These are phyloP conservation scores for Gastrolobium bilobum DNA, from an alignment of 306 rosid genomes.

Conservation along the genomic window DNA sequence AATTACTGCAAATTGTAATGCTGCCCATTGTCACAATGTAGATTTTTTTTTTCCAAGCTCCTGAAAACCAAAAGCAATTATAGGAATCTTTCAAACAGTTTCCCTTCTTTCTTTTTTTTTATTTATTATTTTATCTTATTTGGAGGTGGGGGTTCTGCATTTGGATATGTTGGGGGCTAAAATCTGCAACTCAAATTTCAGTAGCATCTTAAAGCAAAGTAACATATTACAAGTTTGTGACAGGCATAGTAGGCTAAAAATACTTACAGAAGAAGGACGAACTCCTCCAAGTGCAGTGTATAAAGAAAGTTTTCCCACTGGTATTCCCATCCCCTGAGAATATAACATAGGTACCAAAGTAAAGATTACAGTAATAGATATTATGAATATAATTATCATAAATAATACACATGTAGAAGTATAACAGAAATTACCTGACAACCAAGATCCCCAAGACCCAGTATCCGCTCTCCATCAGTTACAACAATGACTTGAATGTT, in stretches of 20 bases:
- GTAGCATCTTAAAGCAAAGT: constrained; percentile 3
- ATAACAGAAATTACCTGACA: constrained; percentile 73
- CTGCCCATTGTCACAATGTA: background rate
- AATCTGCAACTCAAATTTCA: constrained; percentile 29
- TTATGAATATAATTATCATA: constrained; percentile 18
- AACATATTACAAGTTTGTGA: constrained; percentile 7
- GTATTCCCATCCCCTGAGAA: constrained; percentile 97
- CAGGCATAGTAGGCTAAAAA: constrained; percentile 25
- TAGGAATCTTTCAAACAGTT: constrained; percentile 23
- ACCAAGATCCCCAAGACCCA: constrained; percentile 98
- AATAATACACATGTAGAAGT: constrained; percentile 4
- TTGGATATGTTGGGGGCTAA: background rate
- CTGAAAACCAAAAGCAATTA: constrained; percentile 2
- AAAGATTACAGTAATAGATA: constrained; percentile 25
- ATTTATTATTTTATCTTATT: constrained; percentile 6
- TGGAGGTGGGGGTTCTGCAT: background rate
- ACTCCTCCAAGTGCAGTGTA: constrained; percentile 98
- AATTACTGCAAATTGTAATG: background rate
- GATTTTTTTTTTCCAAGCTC: background rate
- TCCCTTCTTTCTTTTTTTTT: background rate
- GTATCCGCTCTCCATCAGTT: constrained; percentile 94
- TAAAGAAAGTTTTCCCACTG: constrained; percentile 92
- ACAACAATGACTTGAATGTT: constrained; percentile 97
- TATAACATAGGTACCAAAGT: constrained; percentile 23
- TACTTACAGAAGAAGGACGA: constrained; percentile 91